Conservation (phyloP, 192 early-diverging fungal genomes). For the Umbelopsis vinacea region DNA sequence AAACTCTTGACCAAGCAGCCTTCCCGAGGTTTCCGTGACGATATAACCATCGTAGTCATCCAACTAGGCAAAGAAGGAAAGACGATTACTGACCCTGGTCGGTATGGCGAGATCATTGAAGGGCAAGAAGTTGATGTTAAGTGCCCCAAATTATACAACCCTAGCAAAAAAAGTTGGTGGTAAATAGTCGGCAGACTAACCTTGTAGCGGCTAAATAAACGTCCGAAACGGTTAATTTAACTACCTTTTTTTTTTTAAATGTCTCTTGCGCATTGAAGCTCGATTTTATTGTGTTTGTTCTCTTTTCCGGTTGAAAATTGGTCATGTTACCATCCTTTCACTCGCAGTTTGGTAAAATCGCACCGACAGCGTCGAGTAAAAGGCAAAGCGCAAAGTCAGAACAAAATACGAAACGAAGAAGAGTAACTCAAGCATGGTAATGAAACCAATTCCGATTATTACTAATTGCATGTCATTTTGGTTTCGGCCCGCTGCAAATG, state of each 20-base stretch:
- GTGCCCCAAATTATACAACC: background rate
- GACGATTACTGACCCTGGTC: background rate
- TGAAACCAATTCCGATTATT: background rate
- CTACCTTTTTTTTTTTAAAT: background rate
- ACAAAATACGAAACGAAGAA: constrained; percentile 3
- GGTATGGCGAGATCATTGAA: constrained; percentile 1
- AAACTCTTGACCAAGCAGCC: constrained; percentile 36
- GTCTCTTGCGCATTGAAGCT: background rate
- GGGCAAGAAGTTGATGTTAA: background rate
- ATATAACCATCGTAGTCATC: constrained; percentile 78
- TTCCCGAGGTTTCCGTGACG: constrained; percentile 74
- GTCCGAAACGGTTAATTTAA: background rate
- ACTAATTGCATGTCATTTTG: background rate
- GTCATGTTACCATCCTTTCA: constrained; percentile 10
- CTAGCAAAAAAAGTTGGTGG: background rate
- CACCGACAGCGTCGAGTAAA: background rate
- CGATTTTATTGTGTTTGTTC: background rate
- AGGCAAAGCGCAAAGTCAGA: background rate
- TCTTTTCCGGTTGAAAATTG: background rate
- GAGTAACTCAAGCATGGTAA: constrained; percentile 19
- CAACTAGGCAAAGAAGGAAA: constrained; percentile 17
- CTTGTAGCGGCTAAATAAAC: background rate
- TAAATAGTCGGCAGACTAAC: background rate
- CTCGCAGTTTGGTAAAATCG: constrained; percentile 10
- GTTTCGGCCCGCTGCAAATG: background rate